Percentiles rank a stretch among this genome's conserved stretches.
These are phyloP conservation scores for Schizothecium vesticola DNA, from an alignment of 495 filamentous ascomycete genomes.

Conservation along the genomic window DNA sequence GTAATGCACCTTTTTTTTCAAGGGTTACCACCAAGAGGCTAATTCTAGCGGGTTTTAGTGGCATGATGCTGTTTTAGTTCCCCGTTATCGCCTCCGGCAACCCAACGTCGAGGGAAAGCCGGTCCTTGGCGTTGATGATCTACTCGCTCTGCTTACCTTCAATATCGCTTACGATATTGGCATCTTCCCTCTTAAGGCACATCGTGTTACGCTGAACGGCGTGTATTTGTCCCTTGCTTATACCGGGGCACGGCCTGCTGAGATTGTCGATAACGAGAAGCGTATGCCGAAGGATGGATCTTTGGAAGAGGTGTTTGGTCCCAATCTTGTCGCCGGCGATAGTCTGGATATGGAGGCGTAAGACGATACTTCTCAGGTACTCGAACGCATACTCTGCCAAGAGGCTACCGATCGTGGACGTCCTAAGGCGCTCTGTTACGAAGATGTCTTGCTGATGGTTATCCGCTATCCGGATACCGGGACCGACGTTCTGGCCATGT, in stretches of 20 bases:
- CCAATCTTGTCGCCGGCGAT: background rate
- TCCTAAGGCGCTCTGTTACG: constrained; percentile 23
- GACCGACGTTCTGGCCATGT: constrained; percentile 24
- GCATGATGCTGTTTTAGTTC: constrained; percentile 3
- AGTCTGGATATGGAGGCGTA: constrained; percentile 6
- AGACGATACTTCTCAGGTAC: constrained; percentile 14
- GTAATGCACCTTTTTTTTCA: too few species aligned
- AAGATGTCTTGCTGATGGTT: constrained; percentile 26
- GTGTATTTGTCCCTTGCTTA: background rate
- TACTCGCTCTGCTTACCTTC: background rate
- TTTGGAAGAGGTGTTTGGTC: too few species aligned
- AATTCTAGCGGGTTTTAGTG: background rate
- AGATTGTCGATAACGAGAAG: background rate
- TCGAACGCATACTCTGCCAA: constrained; percentile 18
- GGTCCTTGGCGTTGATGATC: background rate
- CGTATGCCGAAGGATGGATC: background rate
- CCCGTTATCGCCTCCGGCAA: background rate
- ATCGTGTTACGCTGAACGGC: background rate
- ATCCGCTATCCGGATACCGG: constrained; percentile 23
- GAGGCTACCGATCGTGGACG: constrained; percentile 11
- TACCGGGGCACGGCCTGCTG: background rate
- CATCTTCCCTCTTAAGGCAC: background rate
- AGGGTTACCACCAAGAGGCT: background rate
- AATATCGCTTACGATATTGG: background rate
- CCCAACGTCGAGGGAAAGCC: background rate